Conservation (phyloP, 495 filamentous ascomycete species). For the Tuber indicum region DNA sequence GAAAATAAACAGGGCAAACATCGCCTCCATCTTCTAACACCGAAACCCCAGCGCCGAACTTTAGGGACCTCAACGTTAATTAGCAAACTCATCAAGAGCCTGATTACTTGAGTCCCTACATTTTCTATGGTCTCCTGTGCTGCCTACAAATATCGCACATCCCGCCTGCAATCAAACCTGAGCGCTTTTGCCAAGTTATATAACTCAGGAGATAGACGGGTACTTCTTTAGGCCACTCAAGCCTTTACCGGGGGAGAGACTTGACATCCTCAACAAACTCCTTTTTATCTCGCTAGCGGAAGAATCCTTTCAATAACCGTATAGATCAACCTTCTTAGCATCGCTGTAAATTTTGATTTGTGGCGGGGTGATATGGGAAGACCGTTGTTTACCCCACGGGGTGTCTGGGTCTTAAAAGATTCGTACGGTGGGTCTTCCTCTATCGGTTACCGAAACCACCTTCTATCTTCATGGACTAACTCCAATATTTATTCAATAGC, state of each 20-base stretch:
- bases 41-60: neutral
- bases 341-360: neutral
- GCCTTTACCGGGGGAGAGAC: neutral
- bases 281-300: neutral
- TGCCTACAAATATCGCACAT: neutral
- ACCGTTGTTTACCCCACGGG: conserved; percentile 5
- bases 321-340: neutral
- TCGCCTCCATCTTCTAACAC: neutral
- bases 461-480: neutral
- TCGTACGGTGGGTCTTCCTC: conserved; percentile 22
- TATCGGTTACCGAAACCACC: neutral
- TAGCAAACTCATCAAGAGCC: neutral
- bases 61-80: neutral
- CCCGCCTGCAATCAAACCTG: neutral
- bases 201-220: neutral
- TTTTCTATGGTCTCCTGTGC: neutral
- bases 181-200: neutral
- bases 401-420: conserved; percentile 21
- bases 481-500: conserved; percentile 2
- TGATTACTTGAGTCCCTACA: neutral
- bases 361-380: conserved; percentile 17
- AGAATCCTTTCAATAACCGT: neutral
- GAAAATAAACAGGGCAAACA: neutral
- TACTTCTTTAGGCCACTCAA: neutral
- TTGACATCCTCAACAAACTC: neutral